Evolutionary conservation across 2,329 filamentous ascomycete species (phyloP).

Genomic region (Phyllosticta citrichinensis): DNA sequence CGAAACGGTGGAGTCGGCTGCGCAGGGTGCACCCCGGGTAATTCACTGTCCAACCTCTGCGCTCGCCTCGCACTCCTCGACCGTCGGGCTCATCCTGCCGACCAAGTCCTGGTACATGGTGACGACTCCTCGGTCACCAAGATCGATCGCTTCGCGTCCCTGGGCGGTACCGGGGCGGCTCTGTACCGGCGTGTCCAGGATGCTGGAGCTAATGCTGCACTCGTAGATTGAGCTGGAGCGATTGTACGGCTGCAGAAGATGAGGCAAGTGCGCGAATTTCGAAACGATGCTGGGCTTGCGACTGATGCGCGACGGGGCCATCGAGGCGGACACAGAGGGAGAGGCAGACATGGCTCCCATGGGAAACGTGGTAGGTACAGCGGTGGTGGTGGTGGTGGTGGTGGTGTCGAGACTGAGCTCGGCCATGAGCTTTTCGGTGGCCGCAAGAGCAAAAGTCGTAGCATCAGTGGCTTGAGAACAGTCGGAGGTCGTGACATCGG

Average conservation of each 20-base stretch:
- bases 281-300: background rate
- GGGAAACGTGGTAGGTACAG: background rate
- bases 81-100: background rate
- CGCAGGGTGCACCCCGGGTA: background rate
- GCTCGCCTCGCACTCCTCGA: background rate
- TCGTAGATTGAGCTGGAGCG: background rate
- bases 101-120: conserved; percentile 5
- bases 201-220: background rate
- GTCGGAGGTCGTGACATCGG: background rate
- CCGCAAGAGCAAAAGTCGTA: background rate
- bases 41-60: background rate
- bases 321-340: background rate
- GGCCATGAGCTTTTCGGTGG: conserved; percentile 8
- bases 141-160: background rate
- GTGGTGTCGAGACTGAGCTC: conserved; percentile 4
- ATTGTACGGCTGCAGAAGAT: background rate
- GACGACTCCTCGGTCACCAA: background rate
- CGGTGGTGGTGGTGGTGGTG: too few relatives aligned
- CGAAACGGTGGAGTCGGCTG: background rate
- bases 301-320: background rate
- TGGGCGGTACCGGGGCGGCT: background rate
- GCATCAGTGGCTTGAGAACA: background rate
- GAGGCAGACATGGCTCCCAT: background rate
- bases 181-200: background rate
- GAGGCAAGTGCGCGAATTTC: background rate